These are phyloP conservation scores for Xanthoconium separans DNA, from an alignment of 1,284 basidiomycete genomes.

Conservation along the genomic window DNA sequence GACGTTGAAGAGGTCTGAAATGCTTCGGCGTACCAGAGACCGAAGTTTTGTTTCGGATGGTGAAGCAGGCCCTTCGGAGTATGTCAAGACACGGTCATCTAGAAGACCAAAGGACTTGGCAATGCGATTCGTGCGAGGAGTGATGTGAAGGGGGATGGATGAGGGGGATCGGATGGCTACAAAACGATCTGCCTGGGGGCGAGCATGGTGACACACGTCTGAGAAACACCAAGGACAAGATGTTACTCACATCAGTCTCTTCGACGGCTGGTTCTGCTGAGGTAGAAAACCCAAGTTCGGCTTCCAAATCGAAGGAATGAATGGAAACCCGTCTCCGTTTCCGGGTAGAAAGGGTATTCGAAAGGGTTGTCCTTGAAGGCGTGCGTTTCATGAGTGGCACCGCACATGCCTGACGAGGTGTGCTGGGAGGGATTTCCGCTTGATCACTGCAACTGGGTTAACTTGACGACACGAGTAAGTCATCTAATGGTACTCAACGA, in stretches of 20 bases:
- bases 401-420: constrained; percentile 30
- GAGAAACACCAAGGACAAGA: background rate
- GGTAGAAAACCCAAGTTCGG: constrained; percentile 20
- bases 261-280: constrained; percentile 24
- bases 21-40: constrained; percentile 38
- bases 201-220: constrained; percentile 1
- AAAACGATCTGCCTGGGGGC: constrained; percentile 45
- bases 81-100: constrained; percentile 45
- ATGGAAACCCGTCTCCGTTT: constrained; percentile 34
- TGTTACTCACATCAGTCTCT: constrained; percentile 30
- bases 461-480: constrained; percentile 9
- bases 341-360: constrained; percentile 30
- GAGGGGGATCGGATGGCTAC: constrained; percentile 39
- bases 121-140: constrained; percentile 48
- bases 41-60: constrained; percentile 34
- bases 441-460: constrained; percentile 27
- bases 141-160: constrained; percentile 43
- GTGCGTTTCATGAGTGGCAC: constrained; percentile 32
- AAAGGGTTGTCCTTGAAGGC: constrained; percentile 31
- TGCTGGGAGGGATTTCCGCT: constrained; percentile 16
- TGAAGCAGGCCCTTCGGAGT: constrained; percentile 31
- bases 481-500: constrained; percentile 28
- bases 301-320: constrained; percentile 30
- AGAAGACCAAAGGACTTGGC: constrained; percentile 46
- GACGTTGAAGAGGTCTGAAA: constrained; percentile 38